phyloP scores from a whole-genome alignment of 352 stramenopile species.

The Elongisporangium undulatum region DNA sequence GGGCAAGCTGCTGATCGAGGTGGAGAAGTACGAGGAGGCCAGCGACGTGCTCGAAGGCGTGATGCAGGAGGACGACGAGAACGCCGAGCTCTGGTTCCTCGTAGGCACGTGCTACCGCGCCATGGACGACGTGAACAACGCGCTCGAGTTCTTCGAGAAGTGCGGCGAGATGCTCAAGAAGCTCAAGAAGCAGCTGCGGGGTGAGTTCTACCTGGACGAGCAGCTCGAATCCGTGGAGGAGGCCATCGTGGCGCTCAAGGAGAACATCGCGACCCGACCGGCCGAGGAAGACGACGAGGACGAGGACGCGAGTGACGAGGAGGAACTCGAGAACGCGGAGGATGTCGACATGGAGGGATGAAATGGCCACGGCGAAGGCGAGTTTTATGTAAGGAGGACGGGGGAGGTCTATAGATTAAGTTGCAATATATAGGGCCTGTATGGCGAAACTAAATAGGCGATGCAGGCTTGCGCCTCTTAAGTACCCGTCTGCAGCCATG shows the following conservation, averaged over 20 bases:
- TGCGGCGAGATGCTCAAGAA: constrained; percentile 76
- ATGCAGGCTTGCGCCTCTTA: too few species aligned
- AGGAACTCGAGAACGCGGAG: constrained; percentile 26
- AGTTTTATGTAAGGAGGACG: constrained; percentile 8
- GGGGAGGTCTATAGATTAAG: constrained; percentile 32
- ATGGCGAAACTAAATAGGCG: background rate
- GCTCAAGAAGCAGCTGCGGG: constrained; percentile 65
- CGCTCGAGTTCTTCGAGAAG: constrained; percentile 86
- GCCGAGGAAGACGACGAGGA: constrained; percentile 49
- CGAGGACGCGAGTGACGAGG: constrained; percentile 38
- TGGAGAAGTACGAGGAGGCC: constrained; percentile 79
- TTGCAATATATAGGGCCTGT: constrained; percentile 9
- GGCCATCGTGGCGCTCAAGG: constrained; percentile 47
- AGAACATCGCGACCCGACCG: constrained; percentile 50
- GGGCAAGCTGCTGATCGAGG: constrained; percentile 84
- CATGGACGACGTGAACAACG: constrained; percentile 74
- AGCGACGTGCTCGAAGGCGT: constrained; percentile 81
- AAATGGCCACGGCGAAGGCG: constrained; percentile 7
- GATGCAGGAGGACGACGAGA: constrained; percentile 89
- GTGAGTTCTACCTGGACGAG: constrained; percentile 70
- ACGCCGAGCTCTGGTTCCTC: constrained; percentile 88
- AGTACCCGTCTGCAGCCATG: too few species aligned
- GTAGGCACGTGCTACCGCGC: constrained; percentile 85
- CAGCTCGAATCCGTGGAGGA: constrained; percentile 78
- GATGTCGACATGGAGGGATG: constrained; percentile 84